Base-by-base conservation (phyloP, 306 rosid species). In the Cucurbita ficifolia region DNA sequence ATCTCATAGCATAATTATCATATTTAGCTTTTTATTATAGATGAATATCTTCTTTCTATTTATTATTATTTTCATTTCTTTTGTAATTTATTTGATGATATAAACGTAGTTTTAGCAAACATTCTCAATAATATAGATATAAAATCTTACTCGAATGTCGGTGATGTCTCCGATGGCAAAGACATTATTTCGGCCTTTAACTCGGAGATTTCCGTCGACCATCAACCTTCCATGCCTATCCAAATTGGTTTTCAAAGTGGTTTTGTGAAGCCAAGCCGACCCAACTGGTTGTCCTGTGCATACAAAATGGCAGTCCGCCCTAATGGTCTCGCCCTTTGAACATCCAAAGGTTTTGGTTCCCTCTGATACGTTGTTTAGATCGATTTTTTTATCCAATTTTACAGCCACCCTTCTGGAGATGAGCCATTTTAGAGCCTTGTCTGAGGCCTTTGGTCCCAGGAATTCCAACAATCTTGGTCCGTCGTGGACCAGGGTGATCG, bases 141-240 rank as follows among this genome's bases (percentile, higher is more conserved):
- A 29, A 29, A 29, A 29, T 29, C 33, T 29, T 29, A 92, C 96
- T 9, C 70, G 82, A 81, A 92, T 59, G 70, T 90, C 82, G 74
- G 96, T 85, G 64, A 90, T 90, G 80, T 92, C 96, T 76, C 96
- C 96, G 22, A 88, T 77, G 29, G 96, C 96, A 70, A 87, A 92
- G 50, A 87, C 55, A 79, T 90, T 84, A 45, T 11, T 36, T 51
- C 84, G 81, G 3, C 96, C 88, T 52, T 75, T 78, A 67, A 92
- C 96, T 83, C 86, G 85, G 63, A 92, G 36, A 39, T 77, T 35
- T 45, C 72, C 83, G 67, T 92, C 96, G 43, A 92, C 98, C 83
- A 78, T 79, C 56, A 92, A 57, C 80, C 88, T 86, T 77, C 96
- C 96, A 1, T 75, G 68, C 40, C 2, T 22, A 77, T 90, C 91